Evolutionary conservation across 2,329 filamentous ascomycete genomes (phyloP), one percentile per base, ranked within the genome.

Genomic region (Aspergillus caelatus): DNA sequence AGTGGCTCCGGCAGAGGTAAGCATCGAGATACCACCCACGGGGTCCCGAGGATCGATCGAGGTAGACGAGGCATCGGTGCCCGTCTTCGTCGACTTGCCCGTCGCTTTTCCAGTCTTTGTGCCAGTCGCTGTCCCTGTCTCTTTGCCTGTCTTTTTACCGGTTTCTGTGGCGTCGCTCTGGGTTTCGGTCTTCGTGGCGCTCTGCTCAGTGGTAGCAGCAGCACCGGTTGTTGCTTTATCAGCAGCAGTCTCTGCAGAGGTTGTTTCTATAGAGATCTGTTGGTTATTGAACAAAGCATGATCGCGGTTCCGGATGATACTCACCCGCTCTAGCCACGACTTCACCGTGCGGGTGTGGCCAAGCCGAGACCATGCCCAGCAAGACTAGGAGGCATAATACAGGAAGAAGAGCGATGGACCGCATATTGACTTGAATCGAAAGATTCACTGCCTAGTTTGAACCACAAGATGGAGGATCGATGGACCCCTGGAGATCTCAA

Each of bases 1-100:
- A 5, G 82, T 78, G 19, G 82, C 79, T 10, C 80, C 74, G 10
- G 80, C 73, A 57, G 80, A 79, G 2, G 88, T 88, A 60, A 89
- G 79, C 85, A 90, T 87, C 52, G 82, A 80, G 61, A 90, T 80
- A 59, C 87, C 88, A 53, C 88, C 88, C 3, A 85, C 81, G 26
- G 83, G 84, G 19, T 83, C 74, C 61, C 84, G 81, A 57, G 84
- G 75, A 66, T 88, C 83, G 72, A 86, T 84, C 11, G 78, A 80
- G 62, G 75, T 80, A 6, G 71, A 73, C 23, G 76, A 71, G 12
- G 65, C 66, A 41, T 70, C 68, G 4, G 43, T 21, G 16, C 62
- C 60, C 16, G 67, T 70, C 54, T 71, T 72, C 32, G 63, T 70
- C 9, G 66, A 48, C 36, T 68, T 66, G 52, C 53, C 62, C 12